phyloP scores from a whole-genome alignment of 371 early-diverging fungal species.

The Lichtheimia corymbifera region DNA sequence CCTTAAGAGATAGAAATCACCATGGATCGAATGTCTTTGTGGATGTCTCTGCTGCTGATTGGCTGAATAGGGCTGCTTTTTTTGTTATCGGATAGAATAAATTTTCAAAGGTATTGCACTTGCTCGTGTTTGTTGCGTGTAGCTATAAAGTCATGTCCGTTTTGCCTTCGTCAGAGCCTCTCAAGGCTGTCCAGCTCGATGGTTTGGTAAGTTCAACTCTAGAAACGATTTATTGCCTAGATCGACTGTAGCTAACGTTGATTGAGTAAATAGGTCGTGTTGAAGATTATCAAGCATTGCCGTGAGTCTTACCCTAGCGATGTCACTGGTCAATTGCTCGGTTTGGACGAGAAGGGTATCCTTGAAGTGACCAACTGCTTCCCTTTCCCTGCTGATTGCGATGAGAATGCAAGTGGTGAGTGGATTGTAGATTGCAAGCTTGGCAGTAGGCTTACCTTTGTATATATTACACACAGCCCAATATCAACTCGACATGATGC shows the following conservation, averaged over 20 bases:
- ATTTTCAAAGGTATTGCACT: no score
- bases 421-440: neutral
- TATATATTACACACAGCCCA: constrained; percentile 50
- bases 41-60: no score
- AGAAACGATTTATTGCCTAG: neutral
- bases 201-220: constrained; percentile 47
- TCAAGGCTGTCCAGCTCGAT: constrained; percentile 56
- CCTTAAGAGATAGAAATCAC: no score
- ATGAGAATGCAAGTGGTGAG: constrained; percentile 53
- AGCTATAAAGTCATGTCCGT: constrained; percentile 16
- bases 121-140: no score
- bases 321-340: constrained; percentile 90
- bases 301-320: constrained; percentile 77
- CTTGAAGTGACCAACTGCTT: constrained; percentile 92
- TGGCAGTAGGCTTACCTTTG: neutral
- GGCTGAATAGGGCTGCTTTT: no score
- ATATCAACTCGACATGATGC: constrained; percentile 94
- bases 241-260: neutral
- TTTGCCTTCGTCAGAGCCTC: constrained; percentile 31
- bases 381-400: constrained; percentile 72
- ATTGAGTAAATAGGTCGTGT: constrained; percentile 61
- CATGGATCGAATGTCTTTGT: no score
- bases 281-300: constrained; percentile 96
- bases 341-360: constrained; percentile 79
- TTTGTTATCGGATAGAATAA: no score